Evolutionary conservation across 2,329 filamentous ascomycete genomes (phyloP), one percentile per base, ranked within the genome.

Genomic region (Aspergillus melleus): DNA sequence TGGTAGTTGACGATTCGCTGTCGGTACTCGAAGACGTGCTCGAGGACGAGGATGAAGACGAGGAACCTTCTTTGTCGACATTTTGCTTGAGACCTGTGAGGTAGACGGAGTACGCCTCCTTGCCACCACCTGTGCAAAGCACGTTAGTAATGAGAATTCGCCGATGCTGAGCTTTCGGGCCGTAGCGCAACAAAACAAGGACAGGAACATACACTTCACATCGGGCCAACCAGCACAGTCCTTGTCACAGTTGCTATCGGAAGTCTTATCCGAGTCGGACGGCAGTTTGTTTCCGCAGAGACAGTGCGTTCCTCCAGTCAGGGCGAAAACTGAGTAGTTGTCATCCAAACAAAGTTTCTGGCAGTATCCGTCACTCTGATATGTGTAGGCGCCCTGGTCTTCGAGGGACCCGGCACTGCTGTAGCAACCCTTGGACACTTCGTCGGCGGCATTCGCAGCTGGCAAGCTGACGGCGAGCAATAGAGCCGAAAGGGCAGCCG

Each of bases 271-370:
- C 16, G 78, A 78, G 44, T 79, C 68, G 16, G 87, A 80, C 0
- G 92, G 92, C 52, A 93, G 82, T 60, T 81, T 76, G 63, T 86
- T 78, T 60, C 92, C 92, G 70, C 92, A 96, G 69, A 81, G 90
- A 77, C 92, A 96, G 64, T 86, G 76, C 19, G 81, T 79, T 16
- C 84, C 84, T 19, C 82, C 81, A 8, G 82, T 84, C 49, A 90
- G 77, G 32, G 82, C 91, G 68, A 88, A 85, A 8, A 92, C 89
- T 1, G 81, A 79, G 39, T 83, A 80, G 8, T 79, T 68, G 0
- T 75, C 69, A 2, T 75, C 68, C 24, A 79, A 68, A 70, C 86
- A 88, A 62, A 78, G 72, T 20, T 74, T 66, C 64, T 84, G 81
- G 66, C 86, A 88, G 64, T 81, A 81, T 55, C 85, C 84, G 30